Evolutionary conservation across 345 rosid genomes (phyloP).

Genomic region (Aethionema arabicum): DNA sequence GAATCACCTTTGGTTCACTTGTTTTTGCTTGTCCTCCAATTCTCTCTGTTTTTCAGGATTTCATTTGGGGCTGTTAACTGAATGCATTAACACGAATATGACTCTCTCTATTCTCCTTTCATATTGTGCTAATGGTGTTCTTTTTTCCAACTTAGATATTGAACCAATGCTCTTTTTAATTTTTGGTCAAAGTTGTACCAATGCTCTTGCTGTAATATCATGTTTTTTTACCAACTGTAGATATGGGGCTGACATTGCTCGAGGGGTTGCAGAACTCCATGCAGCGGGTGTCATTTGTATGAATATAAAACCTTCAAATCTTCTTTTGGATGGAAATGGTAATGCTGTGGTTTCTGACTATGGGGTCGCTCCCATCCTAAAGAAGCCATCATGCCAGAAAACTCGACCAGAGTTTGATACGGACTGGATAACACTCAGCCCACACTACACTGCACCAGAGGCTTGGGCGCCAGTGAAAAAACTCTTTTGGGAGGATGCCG

Average conservation of each 20-base stretch:
- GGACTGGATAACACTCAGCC: constrained; percentile 86
- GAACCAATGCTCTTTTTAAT: constrained; percentile 18
- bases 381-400: constrained; percentile 82
- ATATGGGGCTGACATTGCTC: constrained; percentile 92
- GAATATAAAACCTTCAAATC: constrained; percentile 95
- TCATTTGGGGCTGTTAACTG: constrained; percentile 1
- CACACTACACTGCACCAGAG: constrained; percentile 94
- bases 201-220: constrained; percentile 32
- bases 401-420: constrained; percentile 64
- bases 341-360: constrained; percentile 93
- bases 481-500: constrained; percentile 92
- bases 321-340: constrained; percentile 78
- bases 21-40: constrained; percentile 15
- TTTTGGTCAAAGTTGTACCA: constrained; percentile 8
- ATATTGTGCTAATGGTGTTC: constrained; percentile 2
- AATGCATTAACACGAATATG: background rate
- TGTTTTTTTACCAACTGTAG: constrained; percentile 47
- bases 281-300: constrained; percentile 97
- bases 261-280: constrained; percentile 95
- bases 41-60: background rate
- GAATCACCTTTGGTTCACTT: background rate
- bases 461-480: constrained; percentile 98
- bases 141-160: background rate
- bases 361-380: constrained; percentile 83
- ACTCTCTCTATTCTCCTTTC: background rate